These are phyloP conservation scores for Penicillium psychrofluorescens DNA, from an alignment of 495 filamentous ascomycete genomes.

Conservation along the genomic window DNA sequence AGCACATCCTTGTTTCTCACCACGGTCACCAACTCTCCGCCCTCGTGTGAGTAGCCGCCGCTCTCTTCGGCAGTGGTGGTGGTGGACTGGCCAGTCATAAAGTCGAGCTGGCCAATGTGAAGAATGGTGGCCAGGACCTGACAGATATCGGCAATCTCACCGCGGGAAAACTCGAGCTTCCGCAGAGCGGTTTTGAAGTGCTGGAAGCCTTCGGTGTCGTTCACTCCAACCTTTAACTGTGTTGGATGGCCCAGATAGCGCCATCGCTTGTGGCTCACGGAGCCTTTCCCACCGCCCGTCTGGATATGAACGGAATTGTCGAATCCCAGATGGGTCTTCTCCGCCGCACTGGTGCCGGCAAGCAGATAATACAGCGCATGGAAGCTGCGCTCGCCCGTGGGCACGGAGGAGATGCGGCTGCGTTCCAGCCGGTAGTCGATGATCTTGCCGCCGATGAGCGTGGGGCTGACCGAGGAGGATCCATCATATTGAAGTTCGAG, in stretches of 20 bases:
- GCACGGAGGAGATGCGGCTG: conserved; percentile 81
- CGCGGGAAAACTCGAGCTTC: conserved; percentile 86
- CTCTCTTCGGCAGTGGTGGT: conserved; percentile 78
- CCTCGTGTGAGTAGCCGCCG: conserved; percentile 92
- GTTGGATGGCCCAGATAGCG: conserved; percentile 93
- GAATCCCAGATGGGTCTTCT: conserved; percentile 84
- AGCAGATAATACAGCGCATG: conserved; percentile 93
- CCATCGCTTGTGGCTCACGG: conserved; percentile 71
- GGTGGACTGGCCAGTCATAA: conserved; percentile 71
- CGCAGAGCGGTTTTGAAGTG: conserved; percentile 94
- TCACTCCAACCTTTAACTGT: conserved; percentile 92
- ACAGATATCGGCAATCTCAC: conserved; percentile 93
- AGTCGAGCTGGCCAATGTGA: conserved; percentile 93
- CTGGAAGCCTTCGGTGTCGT: conserved; percentile 91
- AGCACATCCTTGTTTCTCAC: conserved; percentile 93
- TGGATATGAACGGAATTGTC: conserved; percentile 45
- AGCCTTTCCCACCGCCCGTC: conserved; percentile 38
- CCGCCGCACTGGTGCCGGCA: conserved; percentile 81
- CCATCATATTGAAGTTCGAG: conserved; percentile 96
- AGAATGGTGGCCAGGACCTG: conserved; percentile 87
- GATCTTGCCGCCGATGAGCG: conserved; percentile 86
- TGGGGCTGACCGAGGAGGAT: conserved; percentile 67
- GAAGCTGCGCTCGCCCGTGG: conserved; percentile 93
- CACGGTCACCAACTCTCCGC: conserved; percentile 72
- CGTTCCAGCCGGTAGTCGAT: conserved; percentile 89